Base-by-base conservation (phyloP, 2,329 filamentous ascomycete species). In the Bimuria novae-zelandiae region DNA sequence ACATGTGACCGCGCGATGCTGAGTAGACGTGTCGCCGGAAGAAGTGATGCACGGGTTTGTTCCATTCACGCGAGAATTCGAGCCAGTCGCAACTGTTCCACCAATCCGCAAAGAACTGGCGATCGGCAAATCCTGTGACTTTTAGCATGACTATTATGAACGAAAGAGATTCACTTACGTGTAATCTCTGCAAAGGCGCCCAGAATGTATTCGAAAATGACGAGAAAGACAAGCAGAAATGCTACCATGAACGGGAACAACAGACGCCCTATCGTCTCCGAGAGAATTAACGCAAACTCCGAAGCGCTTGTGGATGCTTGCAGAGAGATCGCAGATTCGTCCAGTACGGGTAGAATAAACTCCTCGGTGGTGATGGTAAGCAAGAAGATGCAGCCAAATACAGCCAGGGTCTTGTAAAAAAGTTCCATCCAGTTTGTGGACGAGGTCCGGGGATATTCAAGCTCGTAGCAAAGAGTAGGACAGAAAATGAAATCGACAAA, bases 231-330 rank as follows among this genome's bases (percentile, higher is more conserved):
- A 42, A 97, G 85, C 4, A 97, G 80, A 72, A 97, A 95, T 3
- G 88, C 96, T 56, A 97, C 82, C 90, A 97, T 97, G 75, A 97
- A 99, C 3, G 94, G 94, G 75, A 97, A 97, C 19, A 99, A 83
- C 16, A 99, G 84, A 80, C 90, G 87, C 52, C 89, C 93, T 69
- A 96, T 92, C 12, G 89, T 92, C 79, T 97, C 94, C 23, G 89
- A 85, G 21, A 99, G 82, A 60, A 97, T 86, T 54, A 99, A 83
- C 2, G 85, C 80, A 51, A 84, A 85, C 57, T 97, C 94, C 1
- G 82, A 76, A 23, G 79, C 69, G 35, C 80, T 79, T 17, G 68
- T 67, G 7, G 78, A 74, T 17, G 70, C 60, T 41, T 82, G 76
- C 3, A 88, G 74, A 25, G 79, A 77, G 41, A 74, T 59, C n/a